These are phyloP conservation scores for Oryza australiensis DNA, from an alignment of 176 grass and related monocot species.

Conservation along the genomic window DNA sequence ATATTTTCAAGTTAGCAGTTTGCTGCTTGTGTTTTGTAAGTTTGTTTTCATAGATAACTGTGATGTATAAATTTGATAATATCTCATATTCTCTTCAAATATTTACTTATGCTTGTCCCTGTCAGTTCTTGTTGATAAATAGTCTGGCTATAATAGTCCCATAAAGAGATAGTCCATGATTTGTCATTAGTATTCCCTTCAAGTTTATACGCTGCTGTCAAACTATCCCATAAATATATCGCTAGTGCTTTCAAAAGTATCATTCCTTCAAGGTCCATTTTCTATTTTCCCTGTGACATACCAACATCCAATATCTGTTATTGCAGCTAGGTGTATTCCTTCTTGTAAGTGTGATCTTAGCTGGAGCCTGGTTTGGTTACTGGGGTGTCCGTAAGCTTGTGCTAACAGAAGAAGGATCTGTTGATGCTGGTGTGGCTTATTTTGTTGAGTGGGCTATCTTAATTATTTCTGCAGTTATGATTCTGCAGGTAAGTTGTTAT, in stretches of 20 bases:
- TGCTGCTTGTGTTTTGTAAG: not conserved
- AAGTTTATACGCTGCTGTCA: not conserved
- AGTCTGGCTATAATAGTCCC: slow-evolving; percentile 3
- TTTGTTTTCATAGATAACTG: not conserved
- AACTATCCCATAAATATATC: not conserved
- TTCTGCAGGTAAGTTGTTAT: slow-evolving; percentile 74
- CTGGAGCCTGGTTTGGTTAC: slow-evolving; percentile 97
- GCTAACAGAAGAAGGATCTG: slow-evolving; percentile 85
- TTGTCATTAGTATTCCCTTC: not conserved
- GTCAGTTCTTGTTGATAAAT: not conserved
- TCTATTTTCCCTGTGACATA: not conserved
- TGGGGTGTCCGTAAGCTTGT: slow-evolving; percentile 96
- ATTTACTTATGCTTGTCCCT: not conserved
- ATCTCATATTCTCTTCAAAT: not conserved
- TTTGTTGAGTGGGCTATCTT: slow-evolving; percentile 89
- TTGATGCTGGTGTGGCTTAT: slow-evolving; percentile 75
- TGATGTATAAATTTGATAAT: not conserved
- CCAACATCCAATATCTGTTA: slow-evolving; percentile 21
- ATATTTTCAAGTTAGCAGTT: slow-evolving; percentile 9
- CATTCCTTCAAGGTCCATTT: not conserved
- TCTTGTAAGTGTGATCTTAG: slow-evolving; percentile 68
- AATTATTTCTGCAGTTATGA: slow-evolving; percentile 77
- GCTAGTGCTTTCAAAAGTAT: slow-evolving; percentile 10
- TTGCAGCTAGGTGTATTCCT: slow-evolving; percentile 85
- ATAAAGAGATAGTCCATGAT: not conserved